phyloP scores from a whole-genome alignment of 768 basidiomycete genomes.

The Serendipita sp. region DNA sequence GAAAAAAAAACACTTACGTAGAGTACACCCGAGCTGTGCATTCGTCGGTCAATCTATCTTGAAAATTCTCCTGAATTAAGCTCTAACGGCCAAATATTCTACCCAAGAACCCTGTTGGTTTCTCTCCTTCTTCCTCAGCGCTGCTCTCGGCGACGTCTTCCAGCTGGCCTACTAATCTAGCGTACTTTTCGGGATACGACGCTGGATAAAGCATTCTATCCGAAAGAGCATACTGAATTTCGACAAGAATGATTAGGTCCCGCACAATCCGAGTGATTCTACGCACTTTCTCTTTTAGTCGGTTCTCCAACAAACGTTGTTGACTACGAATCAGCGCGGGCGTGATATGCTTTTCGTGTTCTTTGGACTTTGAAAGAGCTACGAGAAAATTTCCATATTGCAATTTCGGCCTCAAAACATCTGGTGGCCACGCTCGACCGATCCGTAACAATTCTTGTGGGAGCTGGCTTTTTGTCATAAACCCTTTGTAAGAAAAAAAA shows the following conservation, averaged over 20 bases:
- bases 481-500: background rate
- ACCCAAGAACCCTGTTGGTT: too few relatives aligned
- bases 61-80: too few relatives aligned
- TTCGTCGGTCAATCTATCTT: too few relatives aligned
- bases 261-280: background rate
- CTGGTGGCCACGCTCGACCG: slow-evolving; percentile 46
- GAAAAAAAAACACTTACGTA: too few relatives aligned
- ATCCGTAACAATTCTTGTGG: slow-evolving; percentile 36
- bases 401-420: slow-evolving; percentile 62
- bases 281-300: slow-evolving; percentile 39
- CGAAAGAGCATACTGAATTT: slow-evolving; percentile 45
- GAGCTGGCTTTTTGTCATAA: slow-evolving; percentile 19
- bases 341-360: slow-evolving; percentile 25
- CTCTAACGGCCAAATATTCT: too few relatives aligned
- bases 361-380: slow-evolving; percentile 50
- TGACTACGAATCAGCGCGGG: slow-evolving; percentile 43
- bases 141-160: background rate
- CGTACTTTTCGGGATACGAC: slow-evolving; percentile 58
- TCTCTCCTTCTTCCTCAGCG: too few relatives aligned
- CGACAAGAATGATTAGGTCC: background rate
- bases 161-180: slow-evolving; percentile 34
- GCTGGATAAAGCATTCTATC: slow-evolving; percentile 47
- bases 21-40: too few relatives aligned
- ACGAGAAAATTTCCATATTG: slow-evolving; percentile 54
- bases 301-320: slow-evolving; percentile 36